These are phyloP conservation scores for Amaranthus tricolor DNA, from an alignment of 179 eudicot species.

Conservation along the genomic window DNA sequence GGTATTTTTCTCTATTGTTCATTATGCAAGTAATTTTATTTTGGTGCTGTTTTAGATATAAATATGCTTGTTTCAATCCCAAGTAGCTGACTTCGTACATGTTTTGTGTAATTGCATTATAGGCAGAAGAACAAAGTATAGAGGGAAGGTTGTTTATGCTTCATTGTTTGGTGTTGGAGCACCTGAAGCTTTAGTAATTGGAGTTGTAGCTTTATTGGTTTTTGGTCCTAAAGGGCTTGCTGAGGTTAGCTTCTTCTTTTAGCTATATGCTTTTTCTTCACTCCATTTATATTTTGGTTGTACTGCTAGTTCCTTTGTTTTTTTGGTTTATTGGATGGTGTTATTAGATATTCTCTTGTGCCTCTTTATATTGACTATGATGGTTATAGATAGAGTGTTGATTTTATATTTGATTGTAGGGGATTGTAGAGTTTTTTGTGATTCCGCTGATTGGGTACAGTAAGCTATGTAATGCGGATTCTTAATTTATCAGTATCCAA, in stretches of 20 bases:
- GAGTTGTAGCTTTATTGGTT: slow-evolving; percentile 93
- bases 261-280: slow-evolving; percentile 7
- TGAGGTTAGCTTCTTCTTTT: slow-evolving; percentile 51
- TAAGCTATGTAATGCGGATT: no score
- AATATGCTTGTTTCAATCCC: not conserved
- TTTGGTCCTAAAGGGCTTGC: slow-evolving; percentile 99
- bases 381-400: no score
- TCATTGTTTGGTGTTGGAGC: slow-evolving; percentile 98
- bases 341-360: not conserved
- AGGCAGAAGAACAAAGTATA: slow-evolving; percentile 54
- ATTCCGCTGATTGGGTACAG: no score
- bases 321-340: not conserved
- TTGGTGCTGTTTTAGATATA: not conserved
- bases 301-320: not conserved
- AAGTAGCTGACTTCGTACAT: not conserved
- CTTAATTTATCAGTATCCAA: no score
- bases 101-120: slow-evolving; percentile 25
- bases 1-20: not conserved
- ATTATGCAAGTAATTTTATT: not conserved
- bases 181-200: slow-evolving; percentile 94
- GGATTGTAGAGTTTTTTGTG: no score
- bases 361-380: no score
- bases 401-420: no score
- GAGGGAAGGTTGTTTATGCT: slow-evolving; percentile 64
- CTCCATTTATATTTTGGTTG: not conserved